phyloP scores from a whole-genome alignment of 768 basidiomycete genomes.

The Calocybe cyanea region DNA sequence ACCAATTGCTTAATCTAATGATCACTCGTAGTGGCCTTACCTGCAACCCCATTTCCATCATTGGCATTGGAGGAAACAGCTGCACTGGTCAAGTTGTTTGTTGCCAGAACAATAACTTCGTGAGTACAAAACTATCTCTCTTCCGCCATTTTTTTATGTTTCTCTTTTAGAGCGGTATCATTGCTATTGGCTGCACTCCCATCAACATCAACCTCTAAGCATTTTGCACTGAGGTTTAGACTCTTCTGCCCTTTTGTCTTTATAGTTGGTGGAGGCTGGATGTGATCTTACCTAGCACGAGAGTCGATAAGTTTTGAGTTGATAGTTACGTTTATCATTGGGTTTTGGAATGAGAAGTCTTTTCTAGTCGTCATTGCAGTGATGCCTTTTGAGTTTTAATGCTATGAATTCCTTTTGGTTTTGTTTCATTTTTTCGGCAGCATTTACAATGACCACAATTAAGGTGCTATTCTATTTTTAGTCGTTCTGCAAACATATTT shows the following conservation, averaged over 20 bases:
- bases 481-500: too few relatives aligned
- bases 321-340: too few relatives aligned
- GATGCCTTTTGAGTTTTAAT: background rate
- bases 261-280: too few relatives aligned
- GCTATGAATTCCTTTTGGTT: background rate
- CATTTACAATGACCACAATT: too few relatives aligned
- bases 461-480: too few relatives aligned
- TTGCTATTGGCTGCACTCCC: conserved; percentile 26
- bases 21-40: conserved; percentile 22
- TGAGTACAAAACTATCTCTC: conserved; percentile 17
- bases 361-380: too few relatives aligned
- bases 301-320: too few relatives aligned
- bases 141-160: background rate
- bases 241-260: too few relatives aligned
- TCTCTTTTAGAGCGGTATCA: conserved; percentile 28
- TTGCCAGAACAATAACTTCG: conserved; percentile 33
- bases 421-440: background rate
- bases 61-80: conserved; percentile 20
- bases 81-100: conserved; percentile 30
- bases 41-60: conserved; percentile 27
- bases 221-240: too few relatives aligned
- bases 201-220: too few relatives aligned
- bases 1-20: background rate
- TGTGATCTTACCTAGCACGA: too few relatives aligned
- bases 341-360: background rate